phyloP scores from a whole-genome alignment of 148 eudicot genomes.

The Rhododendron williamsianum region DNA sequence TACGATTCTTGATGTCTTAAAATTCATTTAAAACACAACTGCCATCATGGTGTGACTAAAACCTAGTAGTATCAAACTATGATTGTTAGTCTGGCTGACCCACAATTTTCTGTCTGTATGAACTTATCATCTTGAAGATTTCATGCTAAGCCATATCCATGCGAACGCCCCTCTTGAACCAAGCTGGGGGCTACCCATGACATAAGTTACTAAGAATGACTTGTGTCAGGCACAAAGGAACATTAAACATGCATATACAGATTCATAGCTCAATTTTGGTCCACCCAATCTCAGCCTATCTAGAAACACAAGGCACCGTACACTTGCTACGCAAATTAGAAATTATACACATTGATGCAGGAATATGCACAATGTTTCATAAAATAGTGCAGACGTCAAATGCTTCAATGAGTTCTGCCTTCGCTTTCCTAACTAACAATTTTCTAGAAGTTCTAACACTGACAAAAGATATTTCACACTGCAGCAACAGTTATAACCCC shows the following conservation, averaged over 20 bases:
- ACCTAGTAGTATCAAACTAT: neutral
- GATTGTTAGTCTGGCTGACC: neutral
- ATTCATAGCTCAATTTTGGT: neutral
- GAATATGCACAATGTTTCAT: neutral
- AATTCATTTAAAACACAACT: neutral
- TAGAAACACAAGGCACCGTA: neutral
- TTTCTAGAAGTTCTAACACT: constrained; percentile 1
- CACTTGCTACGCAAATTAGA: neutral
- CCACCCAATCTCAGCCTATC: neutral
- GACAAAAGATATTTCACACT: neutral
- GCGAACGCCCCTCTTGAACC: neutral
- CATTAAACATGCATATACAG: neutral
- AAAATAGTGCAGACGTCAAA: neutral
- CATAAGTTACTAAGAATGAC: neutral
- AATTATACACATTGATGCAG: too few relatives aligned
- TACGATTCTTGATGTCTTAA: neutral
- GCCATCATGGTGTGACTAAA: neutral
- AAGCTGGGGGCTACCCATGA: neutral
- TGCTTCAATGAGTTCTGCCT: neutral
- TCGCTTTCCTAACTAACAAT: neutral
- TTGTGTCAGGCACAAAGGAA: neutral
- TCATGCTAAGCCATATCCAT: neutral
- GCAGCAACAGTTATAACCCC: neutral
- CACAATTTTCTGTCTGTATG: neutral
- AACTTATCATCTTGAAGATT: neutral